Base-by-base conservation (phyloP, 2,329 filamentous ascomycete species). In the Alternaria viburni region DNA sequence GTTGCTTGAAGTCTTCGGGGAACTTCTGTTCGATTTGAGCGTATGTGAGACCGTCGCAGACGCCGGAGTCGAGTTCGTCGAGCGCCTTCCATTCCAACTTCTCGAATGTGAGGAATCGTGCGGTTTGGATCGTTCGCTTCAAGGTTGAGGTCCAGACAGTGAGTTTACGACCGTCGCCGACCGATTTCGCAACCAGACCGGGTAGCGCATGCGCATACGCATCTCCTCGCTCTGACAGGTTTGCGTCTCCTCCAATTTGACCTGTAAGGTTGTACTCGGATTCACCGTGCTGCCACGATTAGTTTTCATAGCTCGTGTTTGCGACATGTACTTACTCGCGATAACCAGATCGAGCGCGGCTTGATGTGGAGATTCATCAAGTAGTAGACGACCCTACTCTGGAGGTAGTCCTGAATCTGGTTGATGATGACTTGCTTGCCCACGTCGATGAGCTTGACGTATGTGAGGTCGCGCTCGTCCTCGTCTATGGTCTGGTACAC, bases 301-400 rank as follows among this genome's bases (percentile, higher is more conserved):
- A 77, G 66, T 21, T 56, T 28, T 15, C 17, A 32, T n/a, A 25
- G 8, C 12, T 13, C 5, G 28, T 0, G 13, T 15, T 10, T 6
- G 15, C 23, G 15, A 49, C 17, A 21, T n/a, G 17, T 13, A 86
- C 90, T 81, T 84, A 95, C 92, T 68, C 96, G 87, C 70, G 96
- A 98, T 55, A 99, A 84, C 96, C 96, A 99, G 69, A 99, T 97
- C 5, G 93, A 97, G 60, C 96, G 89, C 17, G 95, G 95, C 68
- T 95, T 95, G 80, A 99, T 99, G 82, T 99, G 96, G 43, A 99
- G 86, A 79, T 98, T 99, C 90, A 98, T 97, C 62, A 98, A 88
- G 79, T 97, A 99, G 82, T 99, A 99, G 49, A 99, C 95, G 47
- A 99, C 90, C 61, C 96, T 90, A 79, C 93, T 97, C 79, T 97